Percentiles rank a stretch among this genome's conserved stretches.
phyloP scores from a whole-genome alignment of 805 yeast genomes.

The Kuraishia floccosa region DNA sequence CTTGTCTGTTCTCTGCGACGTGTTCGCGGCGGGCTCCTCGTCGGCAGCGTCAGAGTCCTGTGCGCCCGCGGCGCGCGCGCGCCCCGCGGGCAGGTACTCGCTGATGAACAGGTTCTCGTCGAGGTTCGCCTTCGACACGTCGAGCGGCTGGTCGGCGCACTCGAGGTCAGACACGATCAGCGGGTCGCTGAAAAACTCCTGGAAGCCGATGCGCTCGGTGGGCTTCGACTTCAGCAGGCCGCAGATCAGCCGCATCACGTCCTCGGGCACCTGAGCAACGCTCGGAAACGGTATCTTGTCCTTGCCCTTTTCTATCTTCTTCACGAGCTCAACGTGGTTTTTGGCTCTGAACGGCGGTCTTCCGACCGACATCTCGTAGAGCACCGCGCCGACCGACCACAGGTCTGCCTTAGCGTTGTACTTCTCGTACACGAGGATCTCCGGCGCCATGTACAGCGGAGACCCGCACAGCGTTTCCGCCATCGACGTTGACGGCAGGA shows the following conservation, averaged over 20 bases:
- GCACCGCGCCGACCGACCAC: conserved; percentile 97
- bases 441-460: conserved; percentile 98
- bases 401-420: conserved; percentile 95
- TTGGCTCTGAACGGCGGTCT: conserved; percentile 92
- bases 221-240: conserved; percentile 77
- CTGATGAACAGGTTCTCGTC: conserved; percentile 78
- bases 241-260: conserved; percentile 60
- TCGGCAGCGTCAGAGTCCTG: conserved; percentile 4
- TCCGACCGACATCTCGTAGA: conserved; percentile 94
- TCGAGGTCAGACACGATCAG: conserved; percentile 45
- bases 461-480: conserved; percentile 98
- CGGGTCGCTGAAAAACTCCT: conserved; percentile 74
- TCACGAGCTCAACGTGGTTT: conserved; percentile 82
- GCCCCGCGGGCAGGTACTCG: conserved; percentile 42
- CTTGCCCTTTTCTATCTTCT: conserved; percentile 73
- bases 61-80: background rate
- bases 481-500: conserved; percentile 84
- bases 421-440: conserved; percentile 85
- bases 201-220: conserved; percentile 76
- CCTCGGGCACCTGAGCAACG: conserved; percentile 49
- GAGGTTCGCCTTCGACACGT: conserved; percentile 52
- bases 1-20: conserved; percentile 1
- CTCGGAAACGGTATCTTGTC: conserved; percentile 74
- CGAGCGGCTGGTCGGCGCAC: conserved; percentile 45
- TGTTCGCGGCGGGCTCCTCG: conserved; percentile 3